These are phyloP conservation scores for Tardiomyces blankii DNA, from an alignment of 1,139 yeast species.

Conservation along the genomic window DNA sequence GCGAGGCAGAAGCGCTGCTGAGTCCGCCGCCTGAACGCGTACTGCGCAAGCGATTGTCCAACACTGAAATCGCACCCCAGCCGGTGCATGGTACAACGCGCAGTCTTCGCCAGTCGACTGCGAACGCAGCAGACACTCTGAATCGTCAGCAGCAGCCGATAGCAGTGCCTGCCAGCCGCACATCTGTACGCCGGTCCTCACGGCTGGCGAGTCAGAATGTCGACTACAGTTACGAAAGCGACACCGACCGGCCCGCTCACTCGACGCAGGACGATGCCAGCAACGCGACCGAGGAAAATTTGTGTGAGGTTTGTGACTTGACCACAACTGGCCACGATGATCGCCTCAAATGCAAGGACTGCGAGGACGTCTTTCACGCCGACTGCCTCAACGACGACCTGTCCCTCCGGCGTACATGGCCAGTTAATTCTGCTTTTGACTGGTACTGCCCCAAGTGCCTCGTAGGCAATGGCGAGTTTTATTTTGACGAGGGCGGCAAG, in stretches of 20 bases:
- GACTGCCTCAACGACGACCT: slow-evolving; percentile 36
- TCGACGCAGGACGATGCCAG: slow-evolving; percentile 19
- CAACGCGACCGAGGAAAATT: slow-evolving; percentile 37
- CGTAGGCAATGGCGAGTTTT: slow-evolving; percentile 80
- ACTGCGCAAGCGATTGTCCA: neutral
- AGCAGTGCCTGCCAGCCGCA: neutral
- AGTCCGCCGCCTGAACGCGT: neutral
- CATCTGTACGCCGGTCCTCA: neutral
- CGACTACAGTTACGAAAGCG: slow-evolving; percentile 5
- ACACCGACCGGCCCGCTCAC: neutral
- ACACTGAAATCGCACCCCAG: too few relatives aligned
- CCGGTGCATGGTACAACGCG: too few relatives aligned
- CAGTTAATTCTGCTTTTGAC: slow-evolving; percentile 10
- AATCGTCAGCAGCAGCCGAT: neutral
- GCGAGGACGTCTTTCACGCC: slow-evolving; percentile 58
- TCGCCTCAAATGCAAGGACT: slow-evolving; percentile 29
- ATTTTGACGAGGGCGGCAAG: slow-evolving; percentile 65
- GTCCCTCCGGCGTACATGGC: neutral
- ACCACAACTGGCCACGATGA: slow-evolving; percentile 4
- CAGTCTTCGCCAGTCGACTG: too few relatives aligned
- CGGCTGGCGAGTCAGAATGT: neutral
- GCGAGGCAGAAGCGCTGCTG: neutral
- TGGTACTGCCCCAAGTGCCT: slow-evolving; percentile 84
- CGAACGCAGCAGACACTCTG: too few relatives aligned
- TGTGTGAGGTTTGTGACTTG: slow-evolving; percentile 48